phyloP scores from a whole-genome alignment of 2,329 filamentous ascomycete species.

The Zymoseptoria crescenta region DNA sequence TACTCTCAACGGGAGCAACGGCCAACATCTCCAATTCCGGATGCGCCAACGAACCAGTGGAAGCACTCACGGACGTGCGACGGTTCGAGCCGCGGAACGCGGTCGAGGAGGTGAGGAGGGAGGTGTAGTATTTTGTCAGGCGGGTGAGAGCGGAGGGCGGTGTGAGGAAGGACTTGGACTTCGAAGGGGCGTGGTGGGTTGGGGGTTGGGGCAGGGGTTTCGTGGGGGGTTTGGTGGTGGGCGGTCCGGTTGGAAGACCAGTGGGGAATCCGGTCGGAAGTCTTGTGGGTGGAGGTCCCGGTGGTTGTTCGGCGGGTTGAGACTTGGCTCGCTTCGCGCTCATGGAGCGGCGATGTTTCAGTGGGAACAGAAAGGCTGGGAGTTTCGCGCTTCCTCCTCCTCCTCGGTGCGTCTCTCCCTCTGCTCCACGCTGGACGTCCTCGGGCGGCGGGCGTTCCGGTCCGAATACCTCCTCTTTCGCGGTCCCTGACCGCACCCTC shows the following conservation, averaged over 20 bases:
- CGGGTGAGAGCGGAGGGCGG: conserved; percentile 36
- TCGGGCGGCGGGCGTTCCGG: not conserved
- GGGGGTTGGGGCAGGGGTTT: conserved; percentile 4
- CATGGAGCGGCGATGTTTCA: conserved; percentile 7
- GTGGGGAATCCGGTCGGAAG: not conserved
- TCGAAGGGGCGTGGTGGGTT: conserved; percentile 3
- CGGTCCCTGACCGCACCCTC: not conserved
- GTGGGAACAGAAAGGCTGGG: not conserved
- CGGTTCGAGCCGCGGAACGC: conserved; percentile 37
- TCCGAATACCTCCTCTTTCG: not conserved
- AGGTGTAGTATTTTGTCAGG: conserved; percentile 38
- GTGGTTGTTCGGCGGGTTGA: no score
- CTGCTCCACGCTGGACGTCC: not conserved
- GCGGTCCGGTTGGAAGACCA: not conserved
- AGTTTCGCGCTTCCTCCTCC: not conserved
- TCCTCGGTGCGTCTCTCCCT: not conserved
- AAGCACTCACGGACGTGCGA: conserved; percentile 34
- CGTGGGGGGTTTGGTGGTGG: conserved; percentile 6
- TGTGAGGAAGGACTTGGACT: conserved; percentile 23
- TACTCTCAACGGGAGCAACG: conserved; percentile 3
- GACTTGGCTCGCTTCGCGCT: not conserved
- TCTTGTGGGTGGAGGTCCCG: not conserved
- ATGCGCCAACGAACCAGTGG: conserved; percentile 36
- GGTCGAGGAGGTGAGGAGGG: conserved; percentile 36
- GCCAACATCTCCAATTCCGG: conserved; percentile 43